Base-by-base conservation (phyloP, 148 eudicot species). In the Diospyros kaki region DNA sequence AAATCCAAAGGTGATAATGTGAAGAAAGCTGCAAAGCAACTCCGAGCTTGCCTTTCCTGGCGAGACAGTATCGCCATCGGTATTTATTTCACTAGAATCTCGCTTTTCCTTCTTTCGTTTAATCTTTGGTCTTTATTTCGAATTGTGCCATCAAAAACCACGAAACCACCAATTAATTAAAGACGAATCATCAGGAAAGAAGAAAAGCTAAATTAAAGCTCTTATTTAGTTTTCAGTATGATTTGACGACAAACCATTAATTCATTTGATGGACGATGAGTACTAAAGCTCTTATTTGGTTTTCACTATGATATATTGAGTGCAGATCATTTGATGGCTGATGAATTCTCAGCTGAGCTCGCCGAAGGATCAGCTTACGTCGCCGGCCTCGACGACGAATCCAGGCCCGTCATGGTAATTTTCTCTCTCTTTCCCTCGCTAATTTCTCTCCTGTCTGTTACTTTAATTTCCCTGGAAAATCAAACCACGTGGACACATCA, bases 281-380 rank as follows among this genome's bases (percentile, higher is more conserved):
- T 28, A 28, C 28, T 28, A 28, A 28, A 28, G 28, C 28, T 28
- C 28, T 28, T 28, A 28, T 28, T 28, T 28, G 28, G 28, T 28
- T 28, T 28, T 28, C 28, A 28, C 28, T 28, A 28, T 28, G 28
- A 28, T 28, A 28, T 28, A 28, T 28, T 28, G 28, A 28, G 28
- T 28, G 28, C 28, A 28, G 28, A 28, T 28, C 28, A 28, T 77
- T 76, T 95, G 81, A 95, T 91, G 17, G 99, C 97, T 42, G 99
- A 92, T 81, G 99, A 95, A 75, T 95, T 95, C 72, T 90, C 97
- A 4, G 91, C 91, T 14, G 99, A 95, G 84, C 81, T 95, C 39
- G 87, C 97, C 38, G 99, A 95, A 51, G 99, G 99, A 5, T 61
- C 89, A 54, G 99, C 99, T 61, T 95, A 89, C 80, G 96, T 95